A percentile compares a stretch with the other conserved stretches of the same genome.
These are phyloP conservation scores for Wickerhamiella australiensis DNA, from an alignment of 805 yeast species.

Conservation along the genomic window DNA sequence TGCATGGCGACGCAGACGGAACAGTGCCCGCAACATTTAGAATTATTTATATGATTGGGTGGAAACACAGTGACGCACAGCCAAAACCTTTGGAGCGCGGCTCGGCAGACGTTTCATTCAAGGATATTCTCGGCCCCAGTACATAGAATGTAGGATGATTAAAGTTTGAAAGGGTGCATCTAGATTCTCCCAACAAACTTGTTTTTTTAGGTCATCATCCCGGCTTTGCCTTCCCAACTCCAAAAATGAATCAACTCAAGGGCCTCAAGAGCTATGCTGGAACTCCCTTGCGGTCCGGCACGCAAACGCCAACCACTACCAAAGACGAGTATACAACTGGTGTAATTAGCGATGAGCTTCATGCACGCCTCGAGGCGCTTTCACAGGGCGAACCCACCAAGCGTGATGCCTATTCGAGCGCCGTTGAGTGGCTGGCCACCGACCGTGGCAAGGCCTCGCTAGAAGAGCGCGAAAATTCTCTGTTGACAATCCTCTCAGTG, in stretches of 20 bases:
- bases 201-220: neutral
- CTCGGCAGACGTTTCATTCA: conserved; percentile 52
- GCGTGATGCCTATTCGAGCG: conserved; percentile 17
- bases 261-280: conserved; percentile 7
- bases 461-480: conserved; percentile 27
- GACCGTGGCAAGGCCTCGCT: conserved; percentile 26
- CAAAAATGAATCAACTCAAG: neutral
- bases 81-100: conserved; percentile 69
- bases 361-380: conserved; percentile 19
- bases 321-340: conserved; percentile 17
- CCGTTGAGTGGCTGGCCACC: conserved; percentile 23
- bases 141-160: neutral
- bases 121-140: conserved; percentile 38
- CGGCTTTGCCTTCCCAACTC: neutral
- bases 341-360: conserved; percentile 18
- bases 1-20: conserved; percentile 55
- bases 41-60: conserved; percentile 74
- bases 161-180: no score
- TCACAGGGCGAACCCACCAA: conserved; percentile 11
- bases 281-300: conserved; percentile 7
- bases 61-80: conserved; percentile 63
- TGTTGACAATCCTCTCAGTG: conserved; percentile 22
- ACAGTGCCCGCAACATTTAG: conserved; percentile 70
- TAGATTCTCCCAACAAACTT: neutral
- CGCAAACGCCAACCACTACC: conserved; percentile 3